Base-by-base conservation (phyloP, 768 basidiomycete genomes). In the Russula earlei region DNA sequence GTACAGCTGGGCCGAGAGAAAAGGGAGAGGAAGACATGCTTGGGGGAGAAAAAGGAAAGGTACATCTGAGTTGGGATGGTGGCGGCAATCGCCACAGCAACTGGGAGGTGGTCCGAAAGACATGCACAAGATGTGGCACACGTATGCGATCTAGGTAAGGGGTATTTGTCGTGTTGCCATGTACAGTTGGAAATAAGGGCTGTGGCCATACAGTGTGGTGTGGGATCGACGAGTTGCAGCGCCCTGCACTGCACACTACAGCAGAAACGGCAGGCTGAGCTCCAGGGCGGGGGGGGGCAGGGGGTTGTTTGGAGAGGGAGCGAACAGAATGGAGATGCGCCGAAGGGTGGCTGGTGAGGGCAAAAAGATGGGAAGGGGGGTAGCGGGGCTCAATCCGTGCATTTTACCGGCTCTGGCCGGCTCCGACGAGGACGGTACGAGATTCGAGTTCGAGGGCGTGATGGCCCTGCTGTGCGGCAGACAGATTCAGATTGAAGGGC, bases 381-480 rank as follows among this genome's bases (percentile, higher is more conserved):
- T n/a, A 14, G 31, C 3, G 24, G 20, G 19, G 7, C n/a, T n/a
- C 6, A 20, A 38, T 4, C 29, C 9, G 1, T 31, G 29, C 10
- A 10, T 34, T 52, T 56, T 41, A 61, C 31, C 57, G 60, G 51
- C 51, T 20, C 52, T 60, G 58, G 27, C 60, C 54, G 25, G 52
- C 58, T 36, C 59, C 58, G 49, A 62, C 53, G 36, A 62, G 53
- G 15, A 62, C 52, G 48, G 55, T 27, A 10, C 61, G 59, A 20
- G 59, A 20, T 34, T 62, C 61, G 36, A 47, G 33, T 34, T 62
- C 59, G 6, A 61, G 49, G 0, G 50, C 24, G 17, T 61, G 51
- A 34, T 60, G 59, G 24, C 57, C 27, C 14, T 59, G 56, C 27
- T 59, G 56, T 14, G 53, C 29, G 29, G 60, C 20, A 10, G 29